phyloP scores from a whole-genome alignment of 23 red algal genomes.

The Agarophyton chilense region DNA sequence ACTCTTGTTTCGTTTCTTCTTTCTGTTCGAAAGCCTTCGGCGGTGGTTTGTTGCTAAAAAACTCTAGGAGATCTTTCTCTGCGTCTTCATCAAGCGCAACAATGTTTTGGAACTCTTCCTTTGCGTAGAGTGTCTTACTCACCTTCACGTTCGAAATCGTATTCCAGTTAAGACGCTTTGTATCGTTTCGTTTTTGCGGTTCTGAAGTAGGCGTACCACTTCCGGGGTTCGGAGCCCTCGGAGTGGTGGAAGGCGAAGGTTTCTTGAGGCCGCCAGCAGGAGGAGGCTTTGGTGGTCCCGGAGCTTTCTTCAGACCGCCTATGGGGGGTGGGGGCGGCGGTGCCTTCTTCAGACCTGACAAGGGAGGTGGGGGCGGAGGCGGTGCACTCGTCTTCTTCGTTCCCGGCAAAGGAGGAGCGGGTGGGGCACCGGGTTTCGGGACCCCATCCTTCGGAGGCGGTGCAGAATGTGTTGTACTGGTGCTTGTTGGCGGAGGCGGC shows the following conservation, averaged over 20 bases:
- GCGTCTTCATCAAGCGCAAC: constrained; percentile 62
- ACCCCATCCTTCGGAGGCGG: constrained; percentile 32
- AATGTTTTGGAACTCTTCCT: constrained; percentile 70
- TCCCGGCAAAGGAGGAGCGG: constrained; percentile 33
- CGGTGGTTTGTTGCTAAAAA: constrained; percentile 80
- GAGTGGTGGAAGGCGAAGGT: constrained; percentile 23
- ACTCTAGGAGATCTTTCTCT: constrained; percentile 72
- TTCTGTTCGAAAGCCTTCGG: constrained; percentile 9
- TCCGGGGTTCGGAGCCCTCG: constrained; percentile 3
- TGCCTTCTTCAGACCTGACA: constrained; percentile 17
- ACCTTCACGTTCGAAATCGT: constrained; percentile 77
- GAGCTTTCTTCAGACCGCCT: neutral
- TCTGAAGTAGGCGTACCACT: constrained; percentile 34
- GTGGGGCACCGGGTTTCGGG: constrained; percentile 12
- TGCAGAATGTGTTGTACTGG: constrained; percentile 30
- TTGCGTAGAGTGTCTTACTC: constrained; percentile 85
- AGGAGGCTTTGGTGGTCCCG: constrained; percentile 23
- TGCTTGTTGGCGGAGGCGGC: constrained; percentile 40
- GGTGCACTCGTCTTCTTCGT: constrained; percentile 3
- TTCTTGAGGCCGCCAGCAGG: constrained; percentile 49
- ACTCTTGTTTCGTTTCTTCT: constrained; percentile 12
- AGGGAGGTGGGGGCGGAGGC: constrained; percentile 26
- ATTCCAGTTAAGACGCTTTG: constrained; percentile 93
- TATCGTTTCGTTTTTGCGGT: constrained; percentile 68
- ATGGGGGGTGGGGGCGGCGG: constrained; percentile 13